Evolutionary conservation across 495 filamentous ascomycete genomes (phyloP).

Genomic region (Haplographium delicatum): DNA sequence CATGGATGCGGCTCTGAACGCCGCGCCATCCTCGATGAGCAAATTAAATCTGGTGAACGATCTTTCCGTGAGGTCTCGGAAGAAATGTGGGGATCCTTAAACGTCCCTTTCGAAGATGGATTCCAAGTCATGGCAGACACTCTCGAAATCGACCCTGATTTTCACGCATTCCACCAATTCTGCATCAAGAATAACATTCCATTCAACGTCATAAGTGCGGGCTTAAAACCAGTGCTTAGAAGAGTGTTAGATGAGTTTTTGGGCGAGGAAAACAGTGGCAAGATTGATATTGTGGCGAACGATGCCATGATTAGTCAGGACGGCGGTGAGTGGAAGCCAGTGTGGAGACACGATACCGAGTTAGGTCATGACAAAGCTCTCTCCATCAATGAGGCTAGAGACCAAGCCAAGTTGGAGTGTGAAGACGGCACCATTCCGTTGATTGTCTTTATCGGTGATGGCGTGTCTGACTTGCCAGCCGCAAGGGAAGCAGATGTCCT

Average conservation of each 20-base stretch:
- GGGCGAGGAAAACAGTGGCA: conserved; percentile 45
- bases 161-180: conserved; percentile 61
- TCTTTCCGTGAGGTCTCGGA: conserved; percentile 71
- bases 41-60: conserved; percentile 62
- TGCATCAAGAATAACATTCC: conserved; percentile 60
- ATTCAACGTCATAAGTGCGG: conserved; percentile 71
- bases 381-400: conserved; percentile 57
- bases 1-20: conserved; percentile 57
- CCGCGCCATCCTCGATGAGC: conserved; percentile 54
- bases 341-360: conserved; percentile 64
- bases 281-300: conserved; percentile 69
- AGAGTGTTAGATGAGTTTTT: conserved; percentile 60
- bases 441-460: conserved; percentile 74
- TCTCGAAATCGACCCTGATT: conserved; percentile 62
- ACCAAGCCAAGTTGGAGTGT: conserved; percentile 44
- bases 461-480: conserved; percentile 69
- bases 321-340: conserved; percentile 59
- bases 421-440: conserved; percentile 61
- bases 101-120: conserved; percentile 67
- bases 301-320: conserved; percentile 56
- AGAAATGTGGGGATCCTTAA: conserved; percentile 69
- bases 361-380: conserved; percentile 68
- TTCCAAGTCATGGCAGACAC: conserved; percentile 62
- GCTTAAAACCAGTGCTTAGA: conserved; percentile 60
- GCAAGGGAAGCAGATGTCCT: conserved; percentile 71